phyloP scores from a whole-genome alignment of 106 monocot genomes.

The Triglochin maritima region DNA sequence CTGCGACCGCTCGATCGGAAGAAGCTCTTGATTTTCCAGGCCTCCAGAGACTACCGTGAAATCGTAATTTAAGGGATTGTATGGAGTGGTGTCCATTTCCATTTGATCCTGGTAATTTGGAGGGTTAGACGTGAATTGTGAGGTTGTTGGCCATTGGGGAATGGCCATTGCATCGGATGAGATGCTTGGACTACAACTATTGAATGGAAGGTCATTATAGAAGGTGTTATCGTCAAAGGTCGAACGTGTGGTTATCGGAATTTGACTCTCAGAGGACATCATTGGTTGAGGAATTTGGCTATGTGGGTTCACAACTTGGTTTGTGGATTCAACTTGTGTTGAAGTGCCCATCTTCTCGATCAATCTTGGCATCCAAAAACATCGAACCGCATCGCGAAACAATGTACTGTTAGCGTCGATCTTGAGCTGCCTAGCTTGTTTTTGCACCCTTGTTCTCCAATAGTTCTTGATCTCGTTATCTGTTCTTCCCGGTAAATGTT shows the following conservation, averaged over 20 bases:
- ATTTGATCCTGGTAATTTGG: not conserved
- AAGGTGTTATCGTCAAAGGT: not conserved
- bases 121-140: not conserved
- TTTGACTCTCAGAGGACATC: too few relatives aligned
- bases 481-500: constrained; percentile 57
- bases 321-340: not conserved
- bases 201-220: not conserved
- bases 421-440: constrained; percentile 55
- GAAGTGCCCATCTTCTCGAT: constrained; percentile 30
- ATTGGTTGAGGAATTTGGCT: too few relatives aligned
- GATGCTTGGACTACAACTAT: not conserved
- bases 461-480: constrained; percentile 80
- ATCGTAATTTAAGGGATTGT: not conserved
- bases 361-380: constrained; percentile 54
- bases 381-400: constrained; percentile 38
- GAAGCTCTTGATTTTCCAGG: constrained; percentile 2
- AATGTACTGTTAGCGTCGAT: constrained; percentile 45
- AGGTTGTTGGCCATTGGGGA: not conserved
- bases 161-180: not conserved
- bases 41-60: not conserved
- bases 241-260: too few relatives aligned
- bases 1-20: not conserved
- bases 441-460: constrained; percentile 62
- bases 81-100: not conserved
- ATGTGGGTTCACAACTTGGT: too few relatives aligned